Evolutionary conservation across 176 grass and related monocot species (phyloP).

Genomic region (Hyparrhenia diplandra): DNA sequence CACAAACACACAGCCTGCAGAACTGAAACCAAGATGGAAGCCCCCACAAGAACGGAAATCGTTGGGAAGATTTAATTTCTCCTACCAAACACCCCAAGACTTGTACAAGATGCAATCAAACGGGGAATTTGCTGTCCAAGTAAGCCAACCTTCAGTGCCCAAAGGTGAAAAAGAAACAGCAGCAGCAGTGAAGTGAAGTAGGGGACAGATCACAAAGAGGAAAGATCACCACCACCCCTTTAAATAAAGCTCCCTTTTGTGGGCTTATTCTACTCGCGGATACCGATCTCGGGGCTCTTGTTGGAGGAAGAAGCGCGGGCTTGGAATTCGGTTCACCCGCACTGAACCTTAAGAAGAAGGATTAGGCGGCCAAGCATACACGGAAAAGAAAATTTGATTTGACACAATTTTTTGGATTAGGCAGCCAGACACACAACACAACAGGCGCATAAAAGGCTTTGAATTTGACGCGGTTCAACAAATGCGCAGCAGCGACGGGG

Average conservation of each 20-base stretch:
- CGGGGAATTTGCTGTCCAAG: conserved; percentile 4
- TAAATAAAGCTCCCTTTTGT: conserved; percentile 33
- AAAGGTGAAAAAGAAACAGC: conserved; percentile 10
- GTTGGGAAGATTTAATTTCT: conserved; percentile 1
- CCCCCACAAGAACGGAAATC: conserved; percentile 14
- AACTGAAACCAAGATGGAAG: conserved; percentile 26
- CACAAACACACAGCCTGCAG: conserved; percentile 18
- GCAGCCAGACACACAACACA: conserved; percentile 26
- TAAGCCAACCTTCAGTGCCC: conserved; percentile 21
- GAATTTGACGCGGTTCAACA: conserved; percentile 21
- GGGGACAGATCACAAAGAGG: conserved; percentile 41
- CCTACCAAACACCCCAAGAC: background rate
- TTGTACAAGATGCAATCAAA: conserved; percentile 14
- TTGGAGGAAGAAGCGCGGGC: background rate
- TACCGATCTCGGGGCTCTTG: conserved; percentile 20
- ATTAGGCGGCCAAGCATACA: conserved; percentile 39
- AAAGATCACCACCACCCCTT: conserved; percentile 17
- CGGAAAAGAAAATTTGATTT: background rate
- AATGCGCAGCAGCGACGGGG: conserved; percentile 23
- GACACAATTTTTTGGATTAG: conserved; percentile 36
- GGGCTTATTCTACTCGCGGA: background rate
- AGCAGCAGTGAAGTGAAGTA: conserved; percentile 25
- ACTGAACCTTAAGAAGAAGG: conserved; percentile 1
- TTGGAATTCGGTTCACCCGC: conserved; percentile 24
- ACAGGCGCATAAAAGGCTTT: background rate